Evolutionary conservation across 2,329 filamentous ascomycete species (phyloP), one percentile per base, ranked within the genome.

Genomic region (Trichoderma hamatum): DNA sequence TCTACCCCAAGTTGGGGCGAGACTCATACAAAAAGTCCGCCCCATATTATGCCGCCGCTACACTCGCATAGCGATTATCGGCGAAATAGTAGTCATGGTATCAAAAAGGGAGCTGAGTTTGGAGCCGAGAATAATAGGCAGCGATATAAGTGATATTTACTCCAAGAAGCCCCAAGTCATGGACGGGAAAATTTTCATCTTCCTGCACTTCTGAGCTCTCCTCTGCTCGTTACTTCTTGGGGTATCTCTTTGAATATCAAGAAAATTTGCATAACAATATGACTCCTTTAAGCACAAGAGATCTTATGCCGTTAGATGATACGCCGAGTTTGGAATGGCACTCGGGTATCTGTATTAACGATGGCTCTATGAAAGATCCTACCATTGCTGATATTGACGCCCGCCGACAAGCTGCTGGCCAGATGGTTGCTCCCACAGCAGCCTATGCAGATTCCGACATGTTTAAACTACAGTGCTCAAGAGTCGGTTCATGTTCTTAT

Each of bases 321-420:
- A 36, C 49, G 5, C 30, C 49, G 16, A 7, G 49, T 4, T 49
- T 16, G 28, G 61, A 64, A 30, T 64, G 61, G 61, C 61, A 54
- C 32, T 64, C 61, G 24, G 24, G 49, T 14, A 21, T 64, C n/a
- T 64, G 43, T 54, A 34, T 54, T 34, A 26, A 24, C 24, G 32
- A 55, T 43, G 32, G n/a, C 6, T 24, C 34, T 21, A 19, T 21
- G 32, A 54, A 64, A 16, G 26, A 21, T 21, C 32, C 61, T 32
- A 51, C 46, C 7, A 43, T 64, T 64, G 49, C 61, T 39, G 61
- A 43, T 43, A 64, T 64, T 34, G 32, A 64, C 36, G 61, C 61
- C 16, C 49, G 24, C 4, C 61, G 61, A 30, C 32, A 55, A 28
- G 49, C 61, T 1, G 21, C n/a, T 55, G 61, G 61, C 6, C 54